A percentile compares a stretch with the other conserved stretches of the same genome.
Evolutionary conservation across 225 moss, liverwort and hornwort genomes (phyloP).

Genomic region (Sphagnum tenellum): DNA sequence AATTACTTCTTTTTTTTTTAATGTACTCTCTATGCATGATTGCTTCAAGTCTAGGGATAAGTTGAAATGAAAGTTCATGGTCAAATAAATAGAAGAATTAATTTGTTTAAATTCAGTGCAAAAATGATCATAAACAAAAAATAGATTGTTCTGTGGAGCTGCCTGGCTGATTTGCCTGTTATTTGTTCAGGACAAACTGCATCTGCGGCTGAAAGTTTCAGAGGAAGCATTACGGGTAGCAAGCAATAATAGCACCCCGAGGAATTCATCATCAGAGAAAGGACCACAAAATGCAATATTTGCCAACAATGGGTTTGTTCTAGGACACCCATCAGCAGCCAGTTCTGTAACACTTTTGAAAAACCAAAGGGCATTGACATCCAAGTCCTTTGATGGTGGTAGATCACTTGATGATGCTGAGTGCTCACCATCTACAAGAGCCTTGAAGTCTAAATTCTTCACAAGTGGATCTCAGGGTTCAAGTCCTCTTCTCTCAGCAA

Average conservation of each 20-base stretch:
- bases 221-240: slow-evolving; percentile 46
- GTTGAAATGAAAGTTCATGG: too few species aligned
- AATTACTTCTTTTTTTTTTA: too few species aligned
- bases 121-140: too few species aligned
- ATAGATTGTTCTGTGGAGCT: not conserved
- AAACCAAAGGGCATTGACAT: slow-evolving; percentile 42
- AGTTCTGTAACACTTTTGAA: slow-evolving; percentile 18
- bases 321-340: slow-evolving; percentile 13
- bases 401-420: slow-evolving; percentile 28
- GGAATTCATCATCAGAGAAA: slow-evolving; percentile 14
- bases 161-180: slow-evolving; percentile 5
- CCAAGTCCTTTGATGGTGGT: slow-evolving; percentile 55
- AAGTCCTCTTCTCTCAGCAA: slow-evolving; percentile 38
- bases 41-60: too few species aligned
- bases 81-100: too few species aligned
- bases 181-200: slow-evolving; percentile 37
- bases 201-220: slow-evolving; percentile 48
- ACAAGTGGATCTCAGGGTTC: slow-evolving; percentile 10
- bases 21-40: not conserved
- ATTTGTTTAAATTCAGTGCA: too few species aligned
- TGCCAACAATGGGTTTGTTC: slow-evolving; percentile 24
- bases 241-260: slow-evolving; percentile 19
- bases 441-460: slow-evolving; percentile 16
- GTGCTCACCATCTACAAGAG: slow-evolving; percentile 20
- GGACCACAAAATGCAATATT: slow-evolving; percentile 30